Percentiles rank a stretch among this genome's conserved stretches.
Evolutionary conservation across 495 filamentous ascomycete genomes (phyloP).

Genomic region (Arthonia radiata): DNA sequence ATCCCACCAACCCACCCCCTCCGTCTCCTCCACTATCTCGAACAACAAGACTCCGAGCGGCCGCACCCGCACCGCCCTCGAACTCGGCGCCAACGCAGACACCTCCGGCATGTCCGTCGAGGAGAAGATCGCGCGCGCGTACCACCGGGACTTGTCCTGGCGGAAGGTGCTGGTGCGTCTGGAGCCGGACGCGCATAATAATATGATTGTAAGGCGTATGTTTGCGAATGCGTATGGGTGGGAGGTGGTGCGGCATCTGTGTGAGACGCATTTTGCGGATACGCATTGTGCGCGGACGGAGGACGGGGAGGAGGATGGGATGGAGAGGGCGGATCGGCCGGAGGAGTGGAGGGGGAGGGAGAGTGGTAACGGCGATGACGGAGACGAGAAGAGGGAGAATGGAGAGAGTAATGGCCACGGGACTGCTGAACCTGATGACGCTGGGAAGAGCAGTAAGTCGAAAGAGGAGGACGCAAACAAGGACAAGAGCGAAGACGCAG

Average conservation of each 20-base stretch:
- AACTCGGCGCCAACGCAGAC: constrained; percentile 7
- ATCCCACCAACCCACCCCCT: constrained; percentile 18
- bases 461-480: too few relatives aligned
- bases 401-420: constrained; percentile 8
- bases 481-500: too few relatives aligned
- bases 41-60: constrained; percentile 2
- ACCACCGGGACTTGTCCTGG: constrained; percentile 76
- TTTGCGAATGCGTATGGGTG: constrained; percentile 96
- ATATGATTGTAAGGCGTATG: constrained; percentile 84
- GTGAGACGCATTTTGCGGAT: constrained; percentile 76
- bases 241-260: constrained; percentile 83
- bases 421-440: too few relatives aligned
- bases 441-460: too few relatives aligned
- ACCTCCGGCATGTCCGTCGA: constrained; percentile 56
- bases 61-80: constrained; percentile 1
- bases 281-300: constrained; percentile 28
- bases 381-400: constrained; percentile 21
- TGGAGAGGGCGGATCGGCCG: constrained; percentile 24
- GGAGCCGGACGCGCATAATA: constrained; percentile 95
- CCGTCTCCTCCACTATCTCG: constrained; percentile 16
- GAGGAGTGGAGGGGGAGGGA: constrained; percentile 11
- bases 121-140: constrained; percentile 90
- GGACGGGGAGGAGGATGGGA: constrained; percentile 27
- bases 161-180: constrained; percentile 86
- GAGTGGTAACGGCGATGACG: constrained; percentile 23